A percentile compares a stretch with the other conserved stretches of the same genome.
Evolutionary conservation across 768 basidiomycete genomes (phyloP).

Genomic region (Termitomyces sp.): DNA sequence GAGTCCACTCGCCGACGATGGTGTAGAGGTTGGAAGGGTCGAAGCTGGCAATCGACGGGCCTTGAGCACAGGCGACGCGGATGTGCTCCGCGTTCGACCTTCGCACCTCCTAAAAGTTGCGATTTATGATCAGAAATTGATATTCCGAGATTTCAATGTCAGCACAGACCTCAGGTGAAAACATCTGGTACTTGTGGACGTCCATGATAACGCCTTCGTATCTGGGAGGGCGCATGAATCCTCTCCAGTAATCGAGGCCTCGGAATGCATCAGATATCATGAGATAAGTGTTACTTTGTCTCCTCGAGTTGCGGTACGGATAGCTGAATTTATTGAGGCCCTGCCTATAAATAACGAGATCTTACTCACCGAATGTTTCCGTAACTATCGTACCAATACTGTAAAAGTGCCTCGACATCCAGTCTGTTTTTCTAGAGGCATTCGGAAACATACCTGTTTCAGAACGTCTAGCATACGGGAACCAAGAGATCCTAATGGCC

Average conservation of each 20-base stretch:
- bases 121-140: neutral
- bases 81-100: slow-evolving; percentile 55
- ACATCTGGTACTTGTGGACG: slow-evolving; percentile 78
- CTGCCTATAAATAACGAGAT: neutral
- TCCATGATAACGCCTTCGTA: slow-evolving; percentile 71
- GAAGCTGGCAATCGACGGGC: slow-evolving; percentile 33
- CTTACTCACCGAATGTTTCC: slow-evolving; percentile 58
- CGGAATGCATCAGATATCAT: slow-evolving; percentile 82
- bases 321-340: slow-evolving; percentile 18
- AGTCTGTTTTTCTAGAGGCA: neutral
- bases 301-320: slow-evolving; percentile 25
- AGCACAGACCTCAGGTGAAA: slow-evolving; percentile 48
- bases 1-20: slow-evolving; percentile 86
- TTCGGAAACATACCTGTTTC: slow-evolving; percentile 28
- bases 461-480: slow-evolving; percentile 42
- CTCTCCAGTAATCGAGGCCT: slow-evolving; percentile 62
- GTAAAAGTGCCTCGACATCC: slow-evolving; percentile 10
- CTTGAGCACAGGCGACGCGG: slow-evolving; percentile 46
- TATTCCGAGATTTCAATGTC: neutral
- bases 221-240: slow-evolving; percentile 47
- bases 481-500: slow-evolving; percentile 71
- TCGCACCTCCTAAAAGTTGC: slow-evolving; percentile 33
- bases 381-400: slow-evolving; percentile 76
- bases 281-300: slow-evolving; percentile 59
- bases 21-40: slow-evolving; percentile 63